A percentile compares a stretch with the other conserved stretches of the same genome.
phyloP scores from a whole-genome alignment of 495 filamentous ascomycete species.

The Mytilinidion resinicola region DNA sequence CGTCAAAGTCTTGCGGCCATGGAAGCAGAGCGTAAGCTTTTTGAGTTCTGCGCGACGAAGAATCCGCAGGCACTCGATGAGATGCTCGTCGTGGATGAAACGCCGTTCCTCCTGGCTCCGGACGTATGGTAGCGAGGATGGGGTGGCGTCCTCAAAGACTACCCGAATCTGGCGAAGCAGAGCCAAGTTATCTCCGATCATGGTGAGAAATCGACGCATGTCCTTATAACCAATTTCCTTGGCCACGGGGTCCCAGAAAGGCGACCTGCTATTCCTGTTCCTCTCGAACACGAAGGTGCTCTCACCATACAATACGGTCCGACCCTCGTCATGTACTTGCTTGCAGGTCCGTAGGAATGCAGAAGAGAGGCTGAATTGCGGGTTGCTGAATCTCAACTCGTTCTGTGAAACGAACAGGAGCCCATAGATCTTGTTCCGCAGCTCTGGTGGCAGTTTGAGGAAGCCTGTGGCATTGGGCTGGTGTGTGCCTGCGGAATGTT shows the following conservation, averaged over 20 bases:
- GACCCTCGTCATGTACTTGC: conserved; percentile 32
- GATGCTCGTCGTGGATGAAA: conserved; percentile 33
- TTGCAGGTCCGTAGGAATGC: conserved; percentile 35
- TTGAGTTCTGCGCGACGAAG: conserved; percentile 25
- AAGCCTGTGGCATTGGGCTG: conserved; percentile 23
- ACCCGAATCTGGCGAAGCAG: conserved; percentile 25
- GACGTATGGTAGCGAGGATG: conserved; percentile 25
- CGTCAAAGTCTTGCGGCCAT: conserved; percentile 22
- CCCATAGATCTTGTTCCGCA: conserved; percentile 37
- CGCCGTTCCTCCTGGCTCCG: conserved; percentile 26
- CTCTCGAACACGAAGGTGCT: conserved; percentile 35
- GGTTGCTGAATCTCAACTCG: conserved; percentile 22
- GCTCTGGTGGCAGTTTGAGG: conserved; percentile 34
- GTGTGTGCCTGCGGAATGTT: conserved; percentile 17
- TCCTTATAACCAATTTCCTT: conserved; percentile 33
- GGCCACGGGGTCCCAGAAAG: conserved; percentile 21
- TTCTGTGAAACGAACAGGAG: conserved; percentile 24
- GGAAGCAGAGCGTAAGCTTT: conserved; percentile 24
- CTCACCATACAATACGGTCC: conserved; percentile 34
- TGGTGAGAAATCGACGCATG: conserved; percentile 28
- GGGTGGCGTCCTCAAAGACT: conserved; percentile 28
- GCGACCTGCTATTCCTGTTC: conserved; percentile 4
- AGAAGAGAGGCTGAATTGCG: conserved; percentile 29
- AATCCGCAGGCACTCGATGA: conserved; percentile 28
- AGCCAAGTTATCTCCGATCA: conserved; percentile 30